Conservation (phyloP, 192 early-diverging fungal species). For the Pilobolus umbonatus region DNA sequence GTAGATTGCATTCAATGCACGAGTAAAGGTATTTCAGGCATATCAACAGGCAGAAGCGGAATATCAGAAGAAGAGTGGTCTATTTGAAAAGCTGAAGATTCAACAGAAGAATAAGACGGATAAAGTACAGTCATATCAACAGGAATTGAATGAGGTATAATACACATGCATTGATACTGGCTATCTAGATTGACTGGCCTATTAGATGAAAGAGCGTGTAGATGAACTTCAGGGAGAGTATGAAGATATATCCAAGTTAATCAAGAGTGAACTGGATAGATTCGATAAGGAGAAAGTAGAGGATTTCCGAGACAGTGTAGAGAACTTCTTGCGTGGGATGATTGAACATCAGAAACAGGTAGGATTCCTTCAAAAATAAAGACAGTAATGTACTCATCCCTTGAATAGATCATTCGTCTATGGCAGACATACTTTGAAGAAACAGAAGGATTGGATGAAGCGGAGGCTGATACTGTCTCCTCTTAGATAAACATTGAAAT, state of each 20-base stretch:
- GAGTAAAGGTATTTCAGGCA: constrained; percentile 58
- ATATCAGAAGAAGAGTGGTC: constrained; percentile 61
- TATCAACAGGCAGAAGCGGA: constrained; percentile 70
- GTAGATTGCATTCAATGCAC: constrained; percentile 68
- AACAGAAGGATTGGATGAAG: constrained; percentile 28
- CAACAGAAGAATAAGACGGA: constrained; percentile 42
- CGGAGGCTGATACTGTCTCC: no score
- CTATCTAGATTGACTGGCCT: constrained; percentile 18
- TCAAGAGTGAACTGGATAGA: constrained; percentile 70
- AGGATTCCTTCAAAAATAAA: background rate
- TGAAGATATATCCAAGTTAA: constrained; percentile 67
- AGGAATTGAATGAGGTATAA: constrained; percentile 52
- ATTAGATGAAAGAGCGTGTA: constrained; percentile 41
- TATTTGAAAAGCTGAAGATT: constrained; percentile 58
- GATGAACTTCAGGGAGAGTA: constrained; percentile 57
- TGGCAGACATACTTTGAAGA: constrained; percentile 37
- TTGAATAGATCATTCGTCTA: constrained; percentile 28
- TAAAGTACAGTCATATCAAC: constrained; percentile 37
- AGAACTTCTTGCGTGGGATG: constrained; percentile 68
- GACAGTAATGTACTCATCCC: background rate
- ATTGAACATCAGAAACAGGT: constrained; percentile 80
- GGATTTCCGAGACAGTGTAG: constrained; percentile 73
- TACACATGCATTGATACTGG: background rate
- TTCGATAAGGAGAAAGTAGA: constrained; percentile 77
- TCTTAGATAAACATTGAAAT: no score